These are phyloP conservation scores for Suillus americanus DNA, from an alignment of 768 basidiomycete species.

Conservation along the genomic window DNA sequence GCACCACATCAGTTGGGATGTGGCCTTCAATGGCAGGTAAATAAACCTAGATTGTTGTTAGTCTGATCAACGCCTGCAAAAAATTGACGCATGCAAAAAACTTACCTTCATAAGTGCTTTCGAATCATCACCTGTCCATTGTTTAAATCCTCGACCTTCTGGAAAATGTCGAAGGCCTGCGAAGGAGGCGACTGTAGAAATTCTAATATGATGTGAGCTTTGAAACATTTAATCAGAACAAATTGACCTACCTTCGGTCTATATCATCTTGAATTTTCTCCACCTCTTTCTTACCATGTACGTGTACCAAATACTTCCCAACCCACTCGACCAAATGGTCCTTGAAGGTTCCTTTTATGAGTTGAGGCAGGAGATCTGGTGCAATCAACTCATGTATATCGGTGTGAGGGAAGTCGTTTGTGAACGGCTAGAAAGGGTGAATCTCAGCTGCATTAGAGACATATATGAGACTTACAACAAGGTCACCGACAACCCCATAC, in stretches of 20 bases:
- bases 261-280: neutral
- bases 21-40: neutral
- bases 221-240: accelerated
- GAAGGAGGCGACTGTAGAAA: neutral
- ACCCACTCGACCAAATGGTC: neutral
- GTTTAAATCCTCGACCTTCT: neutral
- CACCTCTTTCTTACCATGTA: neutral
- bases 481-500: neutral
- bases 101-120: neutral
- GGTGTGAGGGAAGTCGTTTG: neutral
- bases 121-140: neutral
- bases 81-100: too few relatives aligned
- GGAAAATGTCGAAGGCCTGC: neutral
- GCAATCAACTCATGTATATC: neutral
- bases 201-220: neutral
- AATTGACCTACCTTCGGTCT: neutral
- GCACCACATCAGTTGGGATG: neutral
- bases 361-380: neutral
- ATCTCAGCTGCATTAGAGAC: too few relatives aligned
- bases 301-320: neutral
- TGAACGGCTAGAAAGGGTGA: neutral
- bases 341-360: neutral
- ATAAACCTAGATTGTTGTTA: neutral
- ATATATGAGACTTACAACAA: too few relatives aligned
- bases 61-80: too few relatives aligned